Evolutionary conservation across 2,329 filamentous ascomycete species (phyloP), one percentile per base, ranked within the genome.

Genomic region (Pleomassaria siparia): DNA sequence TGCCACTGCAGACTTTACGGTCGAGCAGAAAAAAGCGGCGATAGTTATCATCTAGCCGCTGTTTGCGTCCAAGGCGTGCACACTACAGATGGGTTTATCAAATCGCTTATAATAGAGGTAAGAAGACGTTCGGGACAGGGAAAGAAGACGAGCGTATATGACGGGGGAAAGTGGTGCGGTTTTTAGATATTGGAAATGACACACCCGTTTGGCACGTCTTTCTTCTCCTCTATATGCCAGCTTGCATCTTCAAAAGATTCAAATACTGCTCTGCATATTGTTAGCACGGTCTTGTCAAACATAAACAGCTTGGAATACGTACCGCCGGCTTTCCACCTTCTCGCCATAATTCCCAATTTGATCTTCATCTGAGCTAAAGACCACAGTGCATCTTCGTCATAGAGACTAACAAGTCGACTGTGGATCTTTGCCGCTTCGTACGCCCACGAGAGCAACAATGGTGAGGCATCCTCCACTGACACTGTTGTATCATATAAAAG

Each of bases 11-110:
- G 51, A 29, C 1, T 51, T 54, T 37, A 42, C 24, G 2, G 46
- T 21, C 21, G 44, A 43, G 21, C 25, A 37, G 18, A 49, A 51
- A 22, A 30, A 51, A 22, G 51, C 51, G 22, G 51, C 51, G 18
- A 54, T 41, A 18, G 29, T 45, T 0, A 10, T 54, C 8, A 44
- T 54, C 15, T 54, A 49, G 51, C 51, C 48, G 10, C 18, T 54
- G 9, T 48, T 54, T 22, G 51, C 48, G 15, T 6, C 3, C 6
- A 33, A 49, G 22, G 36, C 25, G 36, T 40, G 20, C 12, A 40
- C 36, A n/a, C n/a, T 25, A 26, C n/a, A 5, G 36, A 40, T 40
- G 36, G 25, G 36, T 40, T 8, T 8, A 26, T 24, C n/a, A 13
- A n/a, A 9, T 24, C 18, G 9, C 36, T 40, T n/a, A 10, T 10